A percentile compares a stretch with the other conserved stretches of the same genome.
These are phyloP conservation scores for Malbranchea zuffiana DNA, from an alignment of 2,329 filamentous ascomycete genomes.

Conservation along the genomic window DNA sequence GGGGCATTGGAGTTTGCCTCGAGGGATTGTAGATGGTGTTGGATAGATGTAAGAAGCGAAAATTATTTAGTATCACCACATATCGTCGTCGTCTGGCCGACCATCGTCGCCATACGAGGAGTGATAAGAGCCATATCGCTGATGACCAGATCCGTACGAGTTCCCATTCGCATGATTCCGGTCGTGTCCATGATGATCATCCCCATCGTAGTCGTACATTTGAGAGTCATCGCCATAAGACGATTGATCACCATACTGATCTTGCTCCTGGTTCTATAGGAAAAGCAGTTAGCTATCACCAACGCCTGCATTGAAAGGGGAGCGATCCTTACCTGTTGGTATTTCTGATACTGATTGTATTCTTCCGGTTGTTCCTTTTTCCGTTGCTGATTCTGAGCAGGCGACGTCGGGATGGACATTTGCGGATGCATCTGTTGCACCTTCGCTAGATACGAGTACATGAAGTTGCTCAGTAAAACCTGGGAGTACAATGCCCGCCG, in stretches of 20 bases:
- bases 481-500: constrained; percentile 84
- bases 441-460: constrained; percentile 98
- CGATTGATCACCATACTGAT: constrained; percentile 33
- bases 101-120: constrained; percentile 33
- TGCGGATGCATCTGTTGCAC: constrained; percentile 98
- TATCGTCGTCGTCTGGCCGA: constrained; percentile 37
- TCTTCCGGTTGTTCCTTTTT: constrained; percentile 24
- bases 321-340: constrained; percentile 24
- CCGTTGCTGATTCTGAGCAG: constrained; percentile 51
- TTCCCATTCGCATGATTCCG: constrained; percentile 32
- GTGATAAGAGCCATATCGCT: constrained; percentile 25
- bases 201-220: constrained; percentile 42
- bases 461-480: constrained; percentile 95
- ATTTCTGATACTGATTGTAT: constrained; percentile 30
- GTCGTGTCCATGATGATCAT: constrained; percentile 33
- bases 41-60: too few species aligned
- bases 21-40: too few species aligned
- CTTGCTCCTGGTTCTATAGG: constrained; percentile 19
- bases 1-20: too few species aligned
- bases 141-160: constrained; percentile 26
- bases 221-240: constrained; percentile 44
- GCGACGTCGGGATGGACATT: constrained; percentile 75
- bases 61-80: constrained; percentile 43
- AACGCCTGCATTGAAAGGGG: too few species aligned
- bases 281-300: too few species aligned